These are phyloP conservation scores for Elaeagnus macrophylla DNA, from an alignment of 306 rosid genomes.

Conservation along the genomic window DNA sequence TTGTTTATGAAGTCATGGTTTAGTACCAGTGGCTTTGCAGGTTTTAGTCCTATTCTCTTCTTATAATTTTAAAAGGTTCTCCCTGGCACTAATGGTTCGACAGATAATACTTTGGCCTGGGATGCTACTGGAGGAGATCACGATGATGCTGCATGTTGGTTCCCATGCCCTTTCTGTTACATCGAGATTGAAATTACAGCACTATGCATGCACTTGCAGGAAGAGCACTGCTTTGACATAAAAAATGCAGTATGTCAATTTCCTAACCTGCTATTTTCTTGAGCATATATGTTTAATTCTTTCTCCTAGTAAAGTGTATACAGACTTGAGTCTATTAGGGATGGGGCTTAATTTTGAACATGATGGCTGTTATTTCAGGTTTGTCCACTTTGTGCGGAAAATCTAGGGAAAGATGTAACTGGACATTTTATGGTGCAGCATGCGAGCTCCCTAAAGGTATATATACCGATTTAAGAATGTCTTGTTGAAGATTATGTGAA, in stretches of 20 bases:
- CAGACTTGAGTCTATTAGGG: too few species aligned
- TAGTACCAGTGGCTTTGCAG: neutral
- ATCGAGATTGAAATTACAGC: slow-evolving; percentile 54
- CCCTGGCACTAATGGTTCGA: neutral
- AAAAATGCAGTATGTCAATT: slow-evolving; percentile 53
- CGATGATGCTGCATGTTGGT: slow-evolving; percentile 39
- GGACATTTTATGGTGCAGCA: slow-evolving; percentile 56
- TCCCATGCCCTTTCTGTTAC: slow-evolving; percentile 85
- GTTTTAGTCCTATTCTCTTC: neutral
- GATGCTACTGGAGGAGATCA: slow-evolving; percentile 51
- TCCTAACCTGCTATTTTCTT: slow-evolving; percentile 1
- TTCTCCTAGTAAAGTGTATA: neutral
- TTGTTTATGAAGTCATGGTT: neutral
- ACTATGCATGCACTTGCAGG: slow-evolving; percentile 64
- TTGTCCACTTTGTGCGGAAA: slow-evolving; percentile 86
- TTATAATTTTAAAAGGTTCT: too few species aligned
- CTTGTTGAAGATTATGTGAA: slow-evolving; percentile 7
- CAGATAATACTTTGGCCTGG: slow-evolving; percentile 33
- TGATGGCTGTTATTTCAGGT: slow-evolving; percentile 43
- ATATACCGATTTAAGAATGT: slow-evolving; percentile 7
- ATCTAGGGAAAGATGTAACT: slow-evolving; percentile 59
- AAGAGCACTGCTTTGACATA: slow-evolving; percentile 71
- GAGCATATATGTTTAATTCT: neutral
- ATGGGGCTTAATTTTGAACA: slow-evolving; percentile 10
- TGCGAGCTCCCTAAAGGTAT: slow-evolving; percentile 63